Base-by-base conservation (phyloP, 2,329 filamentous ascomycete genomes). In the Apiospora malaysiana region DNA sequence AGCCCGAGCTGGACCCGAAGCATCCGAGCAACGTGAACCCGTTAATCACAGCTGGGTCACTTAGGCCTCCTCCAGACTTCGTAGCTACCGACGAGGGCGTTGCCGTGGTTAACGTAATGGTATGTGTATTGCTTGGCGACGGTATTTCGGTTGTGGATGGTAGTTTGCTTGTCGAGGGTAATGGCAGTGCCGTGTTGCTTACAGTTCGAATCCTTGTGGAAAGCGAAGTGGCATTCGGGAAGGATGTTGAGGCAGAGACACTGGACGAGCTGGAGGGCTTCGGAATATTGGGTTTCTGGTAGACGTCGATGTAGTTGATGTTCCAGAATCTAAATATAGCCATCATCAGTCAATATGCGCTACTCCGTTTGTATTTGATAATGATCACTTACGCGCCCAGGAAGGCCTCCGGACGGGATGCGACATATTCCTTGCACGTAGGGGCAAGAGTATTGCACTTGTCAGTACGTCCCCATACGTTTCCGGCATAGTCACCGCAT, bases 261-360 rank as follows among this genome's bases (percentile, higher is more conserved):
- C 16, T 56, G 37, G 49, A 18, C 45, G 23, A 43, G 21, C 18
- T 18, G 10, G 32, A 25, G 21, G 49, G 23, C 18, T 59, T 42
- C 9, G 68, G 5, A 69, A 63, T 9, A 71, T 74, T 25, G 18
- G 59, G 59, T 70, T 70, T 75, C 67, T 74, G 65, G 70, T 87
- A 88, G 25, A 85, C 81, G 42, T 88, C 85, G 71, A 88, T 86
- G 74, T 86, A 87, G 70, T 83, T 81, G 81, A 92, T 82, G 74
- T 92, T 77, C 88, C 89, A 81, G 78, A 84, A 80, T 9, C 81
- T 82, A 71, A 8, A 8, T 12, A 21, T 18, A 59, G 73, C 9
- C 71, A 70, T 16, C n/a, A 7, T 68, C 8, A 63, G 56, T 40
- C 32, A 37, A 12, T 2, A 12, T 40, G 32, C 9, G 27, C 32